Percentiles rank a stretch among this genome's conserved stretches.
phyloP scores from a whole-genome alignment of 2,329 filamentous ascomycete genomes.

The Blumeria hordei region DNA sequence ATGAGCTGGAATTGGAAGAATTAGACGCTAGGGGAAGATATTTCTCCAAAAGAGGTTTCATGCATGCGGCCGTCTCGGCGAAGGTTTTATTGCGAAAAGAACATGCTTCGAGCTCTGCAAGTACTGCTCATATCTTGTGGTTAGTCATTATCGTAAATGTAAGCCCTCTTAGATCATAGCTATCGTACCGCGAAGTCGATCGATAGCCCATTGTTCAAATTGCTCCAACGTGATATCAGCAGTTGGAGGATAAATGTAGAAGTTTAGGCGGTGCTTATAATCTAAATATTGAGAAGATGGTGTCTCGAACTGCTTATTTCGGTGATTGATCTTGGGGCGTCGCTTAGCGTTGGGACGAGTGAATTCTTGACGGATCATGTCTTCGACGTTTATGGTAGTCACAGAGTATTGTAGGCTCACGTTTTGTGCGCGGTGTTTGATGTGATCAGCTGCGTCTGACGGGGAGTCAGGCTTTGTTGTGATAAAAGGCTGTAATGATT shows the following conservation, averaged over 20 bases:
- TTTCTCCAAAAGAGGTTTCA: conserved; percentile 71
- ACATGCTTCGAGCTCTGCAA: conserved; percentile 78
- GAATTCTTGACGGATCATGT: conserved; percentile 15
- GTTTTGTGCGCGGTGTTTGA: too few relatives aligned
- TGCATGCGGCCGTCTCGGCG: conserved; percentile 61
- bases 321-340: conserved; percentile 50
- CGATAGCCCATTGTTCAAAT: conserved; percentile 97
- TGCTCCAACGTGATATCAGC: conserved; percentile 89
- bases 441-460: too few relatives aligned
- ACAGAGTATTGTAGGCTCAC: too few relatives aligned
- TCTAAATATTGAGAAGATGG: conserved; percentile 52
- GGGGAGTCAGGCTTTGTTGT: too few relatives aligned
- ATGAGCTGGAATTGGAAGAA: conserved; percentile 31
- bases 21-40: conserved; percentile 61
- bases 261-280: conserved; percentile 75
- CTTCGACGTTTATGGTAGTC: neutral
- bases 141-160: conserved; percentile 3
- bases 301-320: conserved; percentile 68
- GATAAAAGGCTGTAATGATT: too few relatives aligned
- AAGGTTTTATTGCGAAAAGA: conserved; percentile 76
- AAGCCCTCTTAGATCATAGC: neutral
- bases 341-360: conserved; percentile 32
- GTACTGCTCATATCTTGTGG: conserved; percentile 29
- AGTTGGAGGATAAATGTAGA: conserved; percentile 71
- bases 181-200: conserved; percentile 49